Conservation (phyloP, 2,329 filamentous ascomycete species). For the Sphaerulina vaccinii region DNA sequence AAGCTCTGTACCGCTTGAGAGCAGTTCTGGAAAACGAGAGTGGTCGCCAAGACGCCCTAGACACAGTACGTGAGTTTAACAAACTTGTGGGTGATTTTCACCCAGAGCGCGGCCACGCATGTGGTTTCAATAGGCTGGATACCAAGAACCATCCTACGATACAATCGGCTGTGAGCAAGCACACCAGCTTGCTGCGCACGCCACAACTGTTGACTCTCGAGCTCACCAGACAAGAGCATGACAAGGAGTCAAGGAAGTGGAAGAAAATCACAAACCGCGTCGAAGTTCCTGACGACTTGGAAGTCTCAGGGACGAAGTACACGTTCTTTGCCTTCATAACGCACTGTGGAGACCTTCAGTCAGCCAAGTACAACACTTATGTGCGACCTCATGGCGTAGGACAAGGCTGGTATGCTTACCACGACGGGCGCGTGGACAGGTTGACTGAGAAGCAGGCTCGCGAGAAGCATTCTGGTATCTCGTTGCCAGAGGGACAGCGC, state of each 20-base stretch:
- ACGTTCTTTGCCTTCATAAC: slow-evolving; percentile 61
- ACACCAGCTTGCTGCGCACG: slow-evolving; percentile 33
- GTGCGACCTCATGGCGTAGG: slow-evolving; percentile 57
- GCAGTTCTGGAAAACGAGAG: slow-evolving; percentile 1
- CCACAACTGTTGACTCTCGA: slow-evolving; percentile 46
- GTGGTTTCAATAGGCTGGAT: slow-evolving; percentile 29
- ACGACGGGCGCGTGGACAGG: slow-evolving; percentile 52
- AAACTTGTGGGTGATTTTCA: slow-evolving; percentile 30
- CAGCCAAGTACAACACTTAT: slow-evolving; percentile 60
- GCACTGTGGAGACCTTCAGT: slow-evolving; percentile 59
- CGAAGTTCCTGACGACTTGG: slow-evolving; percentile 55
- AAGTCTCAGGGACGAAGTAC: slow-evolving; percentile 50
- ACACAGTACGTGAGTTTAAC: slow-evolving; percentile 18
- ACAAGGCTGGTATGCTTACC: slow-evolving; percentile 60
- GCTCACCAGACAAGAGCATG: slow-evolving; percentile 57
- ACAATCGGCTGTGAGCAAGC: slow-evolving; percentile 43
- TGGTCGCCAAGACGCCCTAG: slow-evolving; percentile 9
- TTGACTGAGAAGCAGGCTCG: slow-evolving; percentile 56
- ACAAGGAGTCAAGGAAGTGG: slow-evolving; percentile 55
- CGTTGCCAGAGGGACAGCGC: neutral
- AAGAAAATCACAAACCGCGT: slow-evolving; percentile 57
- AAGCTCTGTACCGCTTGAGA: slow-evolving; percentile 26
- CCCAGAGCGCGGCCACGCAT: slow-evolving; percentile 22
- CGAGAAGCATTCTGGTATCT: slow-evolving; percentile 38
- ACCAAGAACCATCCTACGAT: slow-evolving; percentile 39